A percentile compares a stretch with the other conserved stretches of the same genome.
These are phyloP conservation scores for Thalia dealbata DNA, from an alignment of 176 grass and related monocot genomes.

Conservation along the genomic window DNA sequence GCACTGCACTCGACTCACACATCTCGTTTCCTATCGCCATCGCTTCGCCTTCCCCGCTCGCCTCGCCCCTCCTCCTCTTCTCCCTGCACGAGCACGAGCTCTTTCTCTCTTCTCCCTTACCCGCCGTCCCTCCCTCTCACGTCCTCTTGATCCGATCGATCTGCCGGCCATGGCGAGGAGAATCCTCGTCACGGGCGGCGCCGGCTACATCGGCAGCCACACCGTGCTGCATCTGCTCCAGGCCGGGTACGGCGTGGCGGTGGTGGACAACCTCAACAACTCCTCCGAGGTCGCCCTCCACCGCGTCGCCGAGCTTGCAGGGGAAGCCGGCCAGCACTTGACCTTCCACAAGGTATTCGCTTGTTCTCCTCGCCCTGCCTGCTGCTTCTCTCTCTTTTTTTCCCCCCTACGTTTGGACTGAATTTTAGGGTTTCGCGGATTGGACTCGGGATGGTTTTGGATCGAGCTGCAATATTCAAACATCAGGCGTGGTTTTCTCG, in stretches of 20 bases:
- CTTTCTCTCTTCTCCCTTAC: not conserved
- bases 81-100: not conserved
- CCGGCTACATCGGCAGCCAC: slow-evolving; percentile 98
- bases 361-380: not conserved
- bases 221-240: slow-evolving; percentile 66
- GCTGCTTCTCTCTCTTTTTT: not conserved
- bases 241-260: slow-evolving; percentile 52
- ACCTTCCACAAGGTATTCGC: slow-evolving; percentile 55
- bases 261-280: slow-evolving; percentile 88
- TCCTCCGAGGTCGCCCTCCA: slow-evolving; percentile 46
- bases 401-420: no score
- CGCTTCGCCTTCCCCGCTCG: not conserved
- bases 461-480: no score
- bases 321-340: slow-evolving; percentile 34
- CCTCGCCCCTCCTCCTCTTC: not conserved
- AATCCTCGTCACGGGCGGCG: slow-evolving; percentile 78
- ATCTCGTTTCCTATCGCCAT: not conserved
- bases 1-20: not conserved
- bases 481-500: no score
- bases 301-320: slow-evolving; percentile 53
- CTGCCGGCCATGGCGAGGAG: slow-evolving; percentile 22
- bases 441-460: no score
- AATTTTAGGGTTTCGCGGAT: no score
- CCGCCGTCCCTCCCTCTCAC: not conserved
- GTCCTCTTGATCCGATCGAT: not conserved